Evolutionary conservation across 2,329 filamentous ascomycete genomes (phyloP), one percentile per base, ranked within the genome.

Genomic region (Venturia pyrina): DNA sequence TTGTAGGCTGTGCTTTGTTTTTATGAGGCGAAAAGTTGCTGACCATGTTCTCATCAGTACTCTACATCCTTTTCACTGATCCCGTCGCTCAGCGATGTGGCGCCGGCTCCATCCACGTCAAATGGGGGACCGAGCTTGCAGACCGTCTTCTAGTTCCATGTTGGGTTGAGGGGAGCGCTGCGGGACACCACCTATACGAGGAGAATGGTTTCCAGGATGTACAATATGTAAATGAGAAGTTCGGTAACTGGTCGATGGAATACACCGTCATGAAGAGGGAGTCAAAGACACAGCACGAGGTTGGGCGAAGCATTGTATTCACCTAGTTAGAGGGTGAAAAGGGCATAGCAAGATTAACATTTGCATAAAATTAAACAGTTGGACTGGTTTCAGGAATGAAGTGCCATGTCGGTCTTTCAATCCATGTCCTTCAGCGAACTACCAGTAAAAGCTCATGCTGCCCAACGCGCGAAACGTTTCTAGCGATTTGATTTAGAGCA

Each of bases 1-100:
- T 34, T 61, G 63, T 65, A 48, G 3, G 53, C 21, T 28, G 21
- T 5, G 11, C 15, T 15, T 24, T 32, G 34, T 62, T 40, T 50
- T 19, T 21, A 24, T 28, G 13, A 48, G 19, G n/a, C 13, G 21
- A 37, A 8, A 43, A 17, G 24, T 15, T n/a, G 50, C 69, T 65
- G 17, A 60, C 34, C 15, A 50, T 5, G 17, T 59, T 1, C 6
- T 28, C 10, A 34, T 40, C n/a, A 75, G 76, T 75, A 34, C 71
- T 77, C 1, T 70, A 76, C 28, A 73, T 74, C 4, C 68, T 75
- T 56, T 72, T 74, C 65, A 76, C 74, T 2, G 69, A 73, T 41
- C 77, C 77, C 1, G 70, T 72, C 1, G 74, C 73, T 56, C 74
- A 78, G 57, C 70, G 72, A 3, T 73, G 74, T 43, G 77, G 77